A percentile compares a stretch with the other conserved stretches of the same genome.
phyloP scores from a whole-genome alignment of 768 basidiomycete genomes.

The Calocybe gangraenosa region DNA sequence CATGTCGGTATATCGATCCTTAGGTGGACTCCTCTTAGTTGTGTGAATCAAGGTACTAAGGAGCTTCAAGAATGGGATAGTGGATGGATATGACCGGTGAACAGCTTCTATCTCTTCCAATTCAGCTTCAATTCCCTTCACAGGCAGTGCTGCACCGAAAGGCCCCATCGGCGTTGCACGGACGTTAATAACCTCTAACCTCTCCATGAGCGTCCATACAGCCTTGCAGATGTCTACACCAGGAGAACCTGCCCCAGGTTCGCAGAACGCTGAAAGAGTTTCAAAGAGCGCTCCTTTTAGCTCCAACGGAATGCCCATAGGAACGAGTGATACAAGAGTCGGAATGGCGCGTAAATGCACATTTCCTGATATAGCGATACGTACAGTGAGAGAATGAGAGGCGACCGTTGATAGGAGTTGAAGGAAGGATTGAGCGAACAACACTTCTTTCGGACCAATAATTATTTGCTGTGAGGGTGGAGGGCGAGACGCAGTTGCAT shows the following conservation, averaged over 20 bases:
- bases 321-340: conserved; percentile 73
- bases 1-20: conserved; percentile 53
- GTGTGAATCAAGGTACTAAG: conserved; percentile 82
- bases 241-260: conserved; percentile 66
- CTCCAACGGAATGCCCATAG: conserved; percentile 81
- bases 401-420: conserved; percentile 75
- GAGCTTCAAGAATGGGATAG: conserved; percentile 82
- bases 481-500: conserved; percentile 34
- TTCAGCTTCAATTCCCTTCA: conserved; percentile 81
- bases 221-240: conserved; percentile 80
- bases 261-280: conserved; percentile 77
- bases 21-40: conserved; percentile 63
- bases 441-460: conserved; percentile 65
- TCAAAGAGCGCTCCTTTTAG: conserved; percentile 85
- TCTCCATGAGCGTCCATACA: conserved; percentile 84
- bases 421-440: conserved; percentile 78
- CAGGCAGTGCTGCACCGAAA: conserved; percentile 42
- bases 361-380: conserved; percentile 72
- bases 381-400: conserved; percentile 69
- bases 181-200: conserved; percentile 78
- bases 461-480: conserved; percentile 44
- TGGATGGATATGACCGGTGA: conserved; percentile 79
- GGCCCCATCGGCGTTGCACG: conserved; percentile 38
- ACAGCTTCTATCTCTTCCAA: conserved; percentile 83
- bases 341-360: conserved; percentile 78